phyloP scores from a whole-genome alignment of 495 filamentous ascomycete species.

The Xylaria intraflava region DNA sequence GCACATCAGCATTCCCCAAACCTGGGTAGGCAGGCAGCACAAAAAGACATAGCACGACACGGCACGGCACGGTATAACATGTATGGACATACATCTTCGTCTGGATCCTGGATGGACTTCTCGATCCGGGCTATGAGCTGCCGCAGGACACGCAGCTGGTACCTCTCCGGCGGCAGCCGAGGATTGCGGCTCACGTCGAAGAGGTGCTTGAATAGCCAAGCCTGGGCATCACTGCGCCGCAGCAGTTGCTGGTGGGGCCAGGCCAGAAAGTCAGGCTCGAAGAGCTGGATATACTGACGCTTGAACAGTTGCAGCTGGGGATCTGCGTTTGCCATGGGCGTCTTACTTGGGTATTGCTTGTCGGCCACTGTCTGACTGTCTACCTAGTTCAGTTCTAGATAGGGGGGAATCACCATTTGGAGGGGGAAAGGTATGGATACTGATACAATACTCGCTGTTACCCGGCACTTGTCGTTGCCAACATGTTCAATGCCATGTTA shows the following conservation, averaged over 20 bases:
- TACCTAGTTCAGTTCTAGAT: too few species aligned
- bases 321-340: constrained; percentile 12
- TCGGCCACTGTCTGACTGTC: not conserved
- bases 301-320: constrained; percentile 39
- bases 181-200: constrained; percentile 47
- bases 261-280: constrained; percentile 41
- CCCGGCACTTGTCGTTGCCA: too few species aligned
- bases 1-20: not conserved
- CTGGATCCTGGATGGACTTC: constrained; percentile 53
- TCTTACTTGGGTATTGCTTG: not conserved
- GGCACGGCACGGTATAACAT: not conserved
- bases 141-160: constrained; percentile 62
- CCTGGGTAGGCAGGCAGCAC: too few species aligned
- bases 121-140: constrained; percentile 55
- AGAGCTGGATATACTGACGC: constrained; percentile 62
- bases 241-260: constrained; percentile 50
- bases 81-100: constrained; percentile 60
- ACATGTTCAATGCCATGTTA: too few species aligned
- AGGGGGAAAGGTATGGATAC: too few species aligned
- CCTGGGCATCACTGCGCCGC: constrained; percentile 49
- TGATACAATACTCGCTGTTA: too few species aligned
- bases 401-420: too few species aligned
- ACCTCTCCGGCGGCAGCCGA: constrained; percentile 54
- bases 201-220: constrained; percentile 51
- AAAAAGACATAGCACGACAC: too few species aligned